Evolutionary conservation across 805 yeast species (phyloP).

Genomic region (Candida verbasci): DNA sequence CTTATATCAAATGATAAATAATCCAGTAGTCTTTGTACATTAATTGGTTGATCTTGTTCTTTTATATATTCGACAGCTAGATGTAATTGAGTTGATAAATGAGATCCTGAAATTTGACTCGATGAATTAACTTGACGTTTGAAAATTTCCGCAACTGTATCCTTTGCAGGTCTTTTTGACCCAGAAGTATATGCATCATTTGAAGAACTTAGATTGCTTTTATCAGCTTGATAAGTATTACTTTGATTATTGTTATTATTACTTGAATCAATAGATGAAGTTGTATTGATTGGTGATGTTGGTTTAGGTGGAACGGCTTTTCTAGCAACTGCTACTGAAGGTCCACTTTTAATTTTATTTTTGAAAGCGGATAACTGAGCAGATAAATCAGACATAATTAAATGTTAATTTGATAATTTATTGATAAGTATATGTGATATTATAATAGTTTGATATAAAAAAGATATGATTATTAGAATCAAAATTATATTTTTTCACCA

Average conservation of each 20-base stretch:
- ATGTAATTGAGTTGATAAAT: constrained; percentile 79
- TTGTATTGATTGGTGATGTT: constrained; percentile 12
- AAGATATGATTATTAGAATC: too few species aligned
- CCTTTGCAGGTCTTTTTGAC: constrained; percentile 15
- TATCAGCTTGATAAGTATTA: background rate
- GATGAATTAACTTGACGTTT: constrained; percentile 27
- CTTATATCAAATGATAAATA: constrained; percentile 62
- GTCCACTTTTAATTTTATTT: constrained; percentile 41
- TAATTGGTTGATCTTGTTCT: constrained; percentile 63
- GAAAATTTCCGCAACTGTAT: constrained; percentile 27
- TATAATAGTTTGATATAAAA: too few species aligned
- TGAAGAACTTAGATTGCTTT: background rate
- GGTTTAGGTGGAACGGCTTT: constrained; percentile 18
- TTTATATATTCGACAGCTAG: constrained; percentile 91
- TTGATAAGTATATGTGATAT: too few species aligned
- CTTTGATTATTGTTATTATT: background rate
- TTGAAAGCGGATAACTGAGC: constrained; percentile 44
- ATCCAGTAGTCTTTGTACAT: constrained; percentile 58
- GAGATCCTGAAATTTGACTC: constrained; percentile 43
- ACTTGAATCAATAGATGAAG: constrained; percentile 1
- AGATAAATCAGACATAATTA: constrained; percentile 37
- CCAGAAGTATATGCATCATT: constrained; percentile 1
- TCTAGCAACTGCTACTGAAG: constrained; percentile 34
- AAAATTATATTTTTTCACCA: too few species aligned
- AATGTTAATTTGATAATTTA: too few species aligned